phyloP scores from a whole-genome alignment of 441 rosid genomes.

The Sinapis alba region DNA sequence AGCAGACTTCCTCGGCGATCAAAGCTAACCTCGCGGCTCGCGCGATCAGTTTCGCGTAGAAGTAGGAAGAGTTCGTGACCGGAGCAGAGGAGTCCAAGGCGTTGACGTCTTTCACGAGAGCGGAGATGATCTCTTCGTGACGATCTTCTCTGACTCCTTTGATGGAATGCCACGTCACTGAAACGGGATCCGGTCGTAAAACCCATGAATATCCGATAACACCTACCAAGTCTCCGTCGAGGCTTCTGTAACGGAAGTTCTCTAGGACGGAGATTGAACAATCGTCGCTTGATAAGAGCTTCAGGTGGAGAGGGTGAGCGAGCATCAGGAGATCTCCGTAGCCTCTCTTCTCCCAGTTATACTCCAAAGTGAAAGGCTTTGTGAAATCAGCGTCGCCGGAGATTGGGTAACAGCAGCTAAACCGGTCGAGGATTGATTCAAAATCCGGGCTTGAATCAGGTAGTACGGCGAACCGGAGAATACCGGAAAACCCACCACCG shows the following conservation, averaged over 20 bases:
- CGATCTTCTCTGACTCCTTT: slow-evolving; percentile 61
- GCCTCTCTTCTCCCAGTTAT: slow-evolving; percentile 85
- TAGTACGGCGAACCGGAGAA: slow-evolving; percentile 61
- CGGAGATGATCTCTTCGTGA: slow-evolving; percentile 59
- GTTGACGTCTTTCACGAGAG: slow-evolving; percentile 67
- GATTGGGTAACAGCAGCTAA: slow-evolving; percentile 76
- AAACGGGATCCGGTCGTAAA: slow-evolving; percentile 61
- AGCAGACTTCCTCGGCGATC: slow-evolving; percentile 82
- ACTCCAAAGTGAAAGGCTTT: slow-evolving; percentile 75
- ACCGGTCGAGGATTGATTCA: slow-evolving; percentile 76
- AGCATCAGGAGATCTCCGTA: slow-evolving; percentile 88
- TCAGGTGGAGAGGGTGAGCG: slow-evolving; percentile 87
- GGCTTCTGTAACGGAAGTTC: slow-evolving; percentile 61
- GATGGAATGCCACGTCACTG: slow-evolving; percentile 89
- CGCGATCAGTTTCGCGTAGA: slow-evolving; percentile 81
- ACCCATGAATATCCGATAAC: slow-evolving; percentile 87
- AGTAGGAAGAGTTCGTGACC: slow-evolving; percentile 67
- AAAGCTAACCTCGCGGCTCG: slow-evolving; percentile 89
- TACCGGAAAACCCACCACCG: slow-evolving; percentile 55
- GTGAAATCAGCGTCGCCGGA: slow-evolving; percentile 76
- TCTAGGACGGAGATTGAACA: slow-evolving; percentile 55
- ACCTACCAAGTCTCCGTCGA: slow-evolving; percentile 92
- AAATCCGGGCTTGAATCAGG: slow-evolving; percentile 48
- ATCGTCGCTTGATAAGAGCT: slow-evolving; percentile 51
- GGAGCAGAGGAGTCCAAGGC: slow-evolving; percentile 56